These are phyloP conservation scores for Sporothrix inflata DNA, from an alignment of 2,329 filamentous ascomycete genomes.

Conservation along the genomic window DNA sequence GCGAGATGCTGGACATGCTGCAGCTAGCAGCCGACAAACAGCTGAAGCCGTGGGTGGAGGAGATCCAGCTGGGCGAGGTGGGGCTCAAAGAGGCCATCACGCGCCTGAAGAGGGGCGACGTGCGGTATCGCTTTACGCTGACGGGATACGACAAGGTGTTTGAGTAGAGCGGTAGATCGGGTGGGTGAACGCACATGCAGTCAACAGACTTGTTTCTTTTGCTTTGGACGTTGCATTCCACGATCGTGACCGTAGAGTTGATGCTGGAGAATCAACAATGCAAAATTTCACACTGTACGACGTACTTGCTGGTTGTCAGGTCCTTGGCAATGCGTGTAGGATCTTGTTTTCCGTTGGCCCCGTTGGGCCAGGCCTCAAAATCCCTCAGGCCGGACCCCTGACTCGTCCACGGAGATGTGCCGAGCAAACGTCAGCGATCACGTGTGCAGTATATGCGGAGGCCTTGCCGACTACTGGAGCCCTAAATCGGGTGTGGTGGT, in stretches of 20 bases:
- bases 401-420: background rate
- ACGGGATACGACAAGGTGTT: slow-evolving; percentile 71
- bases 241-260: too few species aligned
- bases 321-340: too few species aligned
- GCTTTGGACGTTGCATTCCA: background rate
- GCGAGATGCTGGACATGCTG: slow-evolving; percentile 73
- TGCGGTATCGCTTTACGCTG: slow-evolving; percentile 78
- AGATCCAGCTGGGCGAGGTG: slow-evolving; percentile 72
- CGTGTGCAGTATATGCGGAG: too few species aligned
- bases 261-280: too few species aligned
- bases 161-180: slow-evolving; percentile 43
- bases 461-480: too few species aligned
- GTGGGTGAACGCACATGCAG: background rate
- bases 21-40: slow-evolving; percentile 70
- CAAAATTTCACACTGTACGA: too few species aligned
- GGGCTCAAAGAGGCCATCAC: slow-evolving; percentile 59
- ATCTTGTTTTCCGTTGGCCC: too few species aligned
- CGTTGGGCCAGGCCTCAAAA: too few species aligned
- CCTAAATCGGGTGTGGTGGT: too few species aligned
- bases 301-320: too few species aligned
- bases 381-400: background rate
- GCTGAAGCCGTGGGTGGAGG: slow-evolving; percentile 71
- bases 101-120: slow-evolving; percentile 70
- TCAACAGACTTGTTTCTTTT: too few species aligned
- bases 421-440: background rate